Evolutionary conservation across 768 basidiomycete genomes (phyloP).

Genomic region (Scleroderma citrinum): DNA sequence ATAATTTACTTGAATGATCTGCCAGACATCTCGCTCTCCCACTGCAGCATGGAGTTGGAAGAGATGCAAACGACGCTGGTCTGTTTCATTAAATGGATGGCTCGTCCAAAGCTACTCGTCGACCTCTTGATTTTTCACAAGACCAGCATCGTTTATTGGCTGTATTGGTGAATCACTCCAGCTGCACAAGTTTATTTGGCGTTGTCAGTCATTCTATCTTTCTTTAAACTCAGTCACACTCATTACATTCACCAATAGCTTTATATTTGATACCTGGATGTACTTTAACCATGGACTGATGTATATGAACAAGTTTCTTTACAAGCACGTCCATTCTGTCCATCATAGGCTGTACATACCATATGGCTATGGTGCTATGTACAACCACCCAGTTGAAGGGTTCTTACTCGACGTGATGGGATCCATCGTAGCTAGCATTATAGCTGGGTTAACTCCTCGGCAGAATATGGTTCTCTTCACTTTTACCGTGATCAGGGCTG

Average conservation of each 20-base stretch:
- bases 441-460: background rate
- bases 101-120: background rate
- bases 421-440: background rate
- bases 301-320: background rate
- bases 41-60: background rate
- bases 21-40: background rate
- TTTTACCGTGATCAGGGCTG: background rate
- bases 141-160: background rate
- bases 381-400: background rate
- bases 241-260: background rate
- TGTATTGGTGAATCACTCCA: background rate
- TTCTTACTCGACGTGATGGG: background rate
- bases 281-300: background rate
- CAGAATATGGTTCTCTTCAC: background rate
- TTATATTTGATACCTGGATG: background rate
- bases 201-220: background rate
- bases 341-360: background rate
- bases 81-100: background rate
- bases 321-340: background rate
- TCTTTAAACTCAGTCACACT: background rate
- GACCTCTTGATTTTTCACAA: background rate
- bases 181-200: background rate
- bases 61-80: background rate
- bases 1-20: background rate
- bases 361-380: background rate